Evolutionary conservation across 176 grass and related monocot genomes (phyloP), one percentile per base, ranked within the genome.

Genomic region (Bonia amplexicaulis): DNA sequence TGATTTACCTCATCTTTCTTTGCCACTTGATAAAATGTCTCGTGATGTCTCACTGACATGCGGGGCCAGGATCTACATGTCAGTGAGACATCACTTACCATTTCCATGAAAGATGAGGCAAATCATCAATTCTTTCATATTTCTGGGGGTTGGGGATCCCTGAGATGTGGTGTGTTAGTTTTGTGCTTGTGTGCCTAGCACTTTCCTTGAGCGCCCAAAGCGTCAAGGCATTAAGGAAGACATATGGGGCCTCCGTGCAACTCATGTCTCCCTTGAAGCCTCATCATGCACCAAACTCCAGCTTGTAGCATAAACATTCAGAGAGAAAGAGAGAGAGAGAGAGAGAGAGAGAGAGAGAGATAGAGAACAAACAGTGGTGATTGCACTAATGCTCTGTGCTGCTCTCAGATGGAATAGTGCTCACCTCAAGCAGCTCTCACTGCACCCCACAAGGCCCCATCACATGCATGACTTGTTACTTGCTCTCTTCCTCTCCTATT

Each of bases 171-270:
- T 66, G 51, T 66, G 47, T 63, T 12, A 47, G 46, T 80, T 94
- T 80, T 89, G 80, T 74, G 61, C 37, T 42, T 76, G 60, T 63
- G 80, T 77, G 22, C 66, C 33, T 80, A 73, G 71, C 79, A 83
- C 63, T 86, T 84, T 26, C 31, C 31, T 26, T 19, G 57, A 53
- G 58, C 61, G 69, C n/a, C 49, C 27, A 92, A 86, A 85, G 78
- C 71, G 82, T 75, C 55, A 85, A 77, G 68, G 77, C 81, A 85
- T 87, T 79, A 72, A 89, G 66, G 67, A 83, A 81, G 82, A 84
- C 88, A 90, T 45, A 90, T 95, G 85, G 90, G 93, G 55, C 90
- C 90, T 92, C 85, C 82, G 82, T 66, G 75, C 88, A 90, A 89
- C 65, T 88, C 60, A 65, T 92, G 88, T 88, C 93, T 88, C 93